Evolutionary conservation across 106 monocot genomes (phyloP), one percentile per base, ranked within the genome.

Genomic region (Dendrobium huoshanense): DNA sequence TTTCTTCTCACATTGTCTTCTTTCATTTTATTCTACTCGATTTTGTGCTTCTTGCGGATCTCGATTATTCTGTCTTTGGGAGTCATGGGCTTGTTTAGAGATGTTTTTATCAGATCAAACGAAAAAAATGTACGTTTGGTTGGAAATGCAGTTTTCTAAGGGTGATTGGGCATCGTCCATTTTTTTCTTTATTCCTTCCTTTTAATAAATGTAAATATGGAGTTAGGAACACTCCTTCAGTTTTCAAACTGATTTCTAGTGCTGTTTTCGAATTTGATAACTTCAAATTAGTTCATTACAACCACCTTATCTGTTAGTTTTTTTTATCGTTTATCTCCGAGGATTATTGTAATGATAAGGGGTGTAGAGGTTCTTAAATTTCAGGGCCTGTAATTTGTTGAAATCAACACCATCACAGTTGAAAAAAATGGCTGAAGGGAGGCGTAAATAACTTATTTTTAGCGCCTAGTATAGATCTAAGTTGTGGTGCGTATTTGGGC

Each of bases 1-100:
- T 40, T 56, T 42, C 10, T 61, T 41, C 81, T 61, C 43, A 61
- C 31, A 19, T 79, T 72, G 17, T 41, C 67, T 72, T 72, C 37
- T 37, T 33, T 16, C 10, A 9, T 51, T 51, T 51, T 51, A 45
- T 51, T 51, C 2, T 15, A 13, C 51, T 13, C 51, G 51, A 51
- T 51, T 51, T 51, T 48, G 48, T 48, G 48, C 9, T 48, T 51
- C 51, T 51, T 15, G 10, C 13, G 51, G 51, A 51, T 51, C 51
- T 51, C 13, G 51, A 51, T 51, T 9, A 13, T 2, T 51, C 10
- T 1, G 9, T 51, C 51, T 51, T 51, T 15, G 13, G 13, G 10
- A 11, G 10, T 13, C 7, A 44, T 44, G 44, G 44, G 44, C 0
- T 44, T 44, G 44, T 0, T 44, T 44, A 44, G 8, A 44, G 44